Conservation (phyloP, 1,284 basidiomycete genomes). For the Abortiporus biennis region DNA sequence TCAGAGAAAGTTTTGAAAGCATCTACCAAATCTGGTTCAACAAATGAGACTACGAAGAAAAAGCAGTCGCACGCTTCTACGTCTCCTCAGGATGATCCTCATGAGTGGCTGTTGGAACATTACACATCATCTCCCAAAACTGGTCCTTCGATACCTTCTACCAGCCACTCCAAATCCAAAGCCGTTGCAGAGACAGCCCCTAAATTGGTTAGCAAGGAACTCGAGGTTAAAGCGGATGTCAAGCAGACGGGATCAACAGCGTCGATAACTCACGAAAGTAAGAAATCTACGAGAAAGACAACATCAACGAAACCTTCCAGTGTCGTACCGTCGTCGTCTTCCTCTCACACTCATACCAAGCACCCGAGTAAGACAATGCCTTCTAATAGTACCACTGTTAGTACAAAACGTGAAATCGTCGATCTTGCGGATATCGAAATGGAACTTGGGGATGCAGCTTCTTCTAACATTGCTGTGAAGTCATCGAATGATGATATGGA, state of each 20-base stretch:
- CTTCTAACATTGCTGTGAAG: slow-evolving; percentile 19
- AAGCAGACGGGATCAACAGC: background rate
- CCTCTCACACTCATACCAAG: background rate
- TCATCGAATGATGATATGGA: slow-evolving; percentile 38
- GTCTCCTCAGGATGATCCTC: slow-evolving; percentile 27
- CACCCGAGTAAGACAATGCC: background rate
- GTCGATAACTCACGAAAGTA: background rate
- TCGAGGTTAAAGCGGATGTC: background rate
- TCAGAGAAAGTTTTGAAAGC: no score
- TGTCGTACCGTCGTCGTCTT: background rate
- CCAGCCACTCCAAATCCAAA: background rate
- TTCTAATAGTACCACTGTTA: background rate
- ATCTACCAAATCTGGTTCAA: no score
- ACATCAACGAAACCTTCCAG: background rate
- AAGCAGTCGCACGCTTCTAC: background rate
- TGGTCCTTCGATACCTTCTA: background rate
- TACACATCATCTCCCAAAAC: slow-evolving; percentile 20
- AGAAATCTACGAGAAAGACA: slow-evolving; percentile 1
- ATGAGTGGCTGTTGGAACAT: slow-evolving; percentile 55
- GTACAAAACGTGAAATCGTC: background rate
- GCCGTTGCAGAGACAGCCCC: background rate
- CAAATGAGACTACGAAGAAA: no score
- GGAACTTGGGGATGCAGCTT: slow-evolving; percentile 14
- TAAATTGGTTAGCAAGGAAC: background rate
- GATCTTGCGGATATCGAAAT: slow-evolving; percentile 20